Evolutionary conservation across 176 grass and related monocot species (phyloP).

Genomic region (Rhynchospora tenuis): DNA sequence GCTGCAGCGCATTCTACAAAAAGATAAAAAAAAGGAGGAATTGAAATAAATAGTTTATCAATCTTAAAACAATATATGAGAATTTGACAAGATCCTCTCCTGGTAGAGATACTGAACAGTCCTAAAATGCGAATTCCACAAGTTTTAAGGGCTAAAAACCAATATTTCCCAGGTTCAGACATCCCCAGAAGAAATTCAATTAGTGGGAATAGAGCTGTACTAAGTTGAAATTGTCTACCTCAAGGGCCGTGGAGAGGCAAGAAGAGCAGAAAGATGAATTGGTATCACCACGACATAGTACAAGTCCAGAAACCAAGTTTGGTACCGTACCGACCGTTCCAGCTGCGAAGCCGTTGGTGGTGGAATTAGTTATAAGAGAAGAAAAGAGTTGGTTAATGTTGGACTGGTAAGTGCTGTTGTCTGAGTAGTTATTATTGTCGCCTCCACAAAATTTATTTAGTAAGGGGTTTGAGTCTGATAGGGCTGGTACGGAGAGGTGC

Average conservation of each 20-base stretch:
- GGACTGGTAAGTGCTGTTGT: slow-evolving; percentile 39
- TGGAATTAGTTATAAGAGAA: slow-evolving; percentile 10
- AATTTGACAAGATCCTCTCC: too few species aligned
- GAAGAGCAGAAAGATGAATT: slow-evolving; percentile 25
- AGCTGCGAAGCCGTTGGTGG: slow-evolving; percentile 13
- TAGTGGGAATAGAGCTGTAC: background rate
- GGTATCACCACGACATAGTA: slow-evolving; percentile 32
- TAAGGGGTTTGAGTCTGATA: background rate
- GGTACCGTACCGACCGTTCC: slow-evolving; percentile 13
- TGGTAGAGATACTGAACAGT: too few species aligned
- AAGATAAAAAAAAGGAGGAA: slow-evolving; percentile 1
- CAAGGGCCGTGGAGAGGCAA: slow-evolving; percentile 9
- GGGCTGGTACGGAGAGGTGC: slow-evolving; percentile 2
- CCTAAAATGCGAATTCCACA: background rate
- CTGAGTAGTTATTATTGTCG: slow-evolving; percentile 10
- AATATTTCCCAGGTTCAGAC: background rate
- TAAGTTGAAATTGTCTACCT: background rate
- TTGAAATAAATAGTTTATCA: background rate
- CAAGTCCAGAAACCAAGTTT: slow-evolving; percentile 25
- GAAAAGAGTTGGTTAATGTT: slow-evolving; percentile 30
- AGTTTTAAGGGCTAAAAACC: background rate
- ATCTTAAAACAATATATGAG: background rate
- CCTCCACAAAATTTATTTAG: slow-evolving; percentile 5
- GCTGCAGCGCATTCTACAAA: slow-evolving; percentile 8
- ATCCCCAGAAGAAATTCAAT: too few species aligned